phyloP scores from a whole-genome alignment of 2,329 filamentous ascomycete genomes.

The Aspergillus intermedius region DNA sequence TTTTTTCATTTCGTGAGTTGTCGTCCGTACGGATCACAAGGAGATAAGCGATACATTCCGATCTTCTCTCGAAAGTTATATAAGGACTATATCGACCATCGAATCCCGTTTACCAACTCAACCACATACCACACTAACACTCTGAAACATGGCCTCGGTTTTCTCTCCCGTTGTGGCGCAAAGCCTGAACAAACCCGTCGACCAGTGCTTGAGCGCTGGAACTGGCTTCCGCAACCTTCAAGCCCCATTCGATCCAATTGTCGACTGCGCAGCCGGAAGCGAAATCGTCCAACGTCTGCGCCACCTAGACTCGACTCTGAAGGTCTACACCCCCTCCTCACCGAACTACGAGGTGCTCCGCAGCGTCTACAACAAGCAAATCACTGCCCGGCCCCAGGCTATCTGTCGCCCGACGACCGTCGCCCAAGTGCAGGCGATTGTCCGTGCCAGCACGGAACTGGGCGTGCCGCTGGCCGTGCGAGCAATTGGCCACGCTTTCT shows the following conservation, averaged over 20 bases:
- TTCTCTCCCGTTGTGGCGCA: background rate
- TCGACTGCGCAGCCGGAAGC: background rate
- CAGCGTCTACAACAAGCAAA: background rate
- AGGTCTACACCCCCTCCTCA: background rate
- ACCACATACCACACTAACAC: background rate
- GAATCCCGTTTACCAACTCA: background rate
- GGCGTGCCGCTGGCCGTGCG: conserved; percentile 8
- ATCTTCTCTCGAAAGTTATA: background rate
- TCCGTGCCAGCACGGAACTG: background rate
- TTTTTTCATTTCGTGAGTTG: background rate
- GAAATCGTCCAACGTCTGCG: background rate
- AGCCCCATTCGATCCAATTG: background rate
- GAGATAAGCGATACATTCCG: background rate
- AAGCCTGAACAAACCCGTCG: background rate
- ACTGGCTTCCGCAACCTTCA: background rate
- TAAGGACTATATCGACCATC: background rate
- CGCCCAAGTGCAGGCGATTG: background rate
- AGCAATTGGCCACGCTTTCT: conserved; percentile 14
- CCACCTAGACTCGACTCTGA: background rate
- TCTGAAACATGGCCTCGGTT: background rate
- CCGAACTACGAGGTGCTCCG: background rate
- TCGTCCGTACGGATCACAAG: background rate
- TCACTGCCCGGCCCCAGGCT: background rate
- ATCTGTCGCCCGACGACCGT: background rate
- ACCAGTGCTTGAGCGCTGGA: background rate